Evolutionary conservation across 176 grass and related monocot species (phyloP), one percentile per base, ranked within the genome.

Genomic region (Cocos nucifera): DNA sequence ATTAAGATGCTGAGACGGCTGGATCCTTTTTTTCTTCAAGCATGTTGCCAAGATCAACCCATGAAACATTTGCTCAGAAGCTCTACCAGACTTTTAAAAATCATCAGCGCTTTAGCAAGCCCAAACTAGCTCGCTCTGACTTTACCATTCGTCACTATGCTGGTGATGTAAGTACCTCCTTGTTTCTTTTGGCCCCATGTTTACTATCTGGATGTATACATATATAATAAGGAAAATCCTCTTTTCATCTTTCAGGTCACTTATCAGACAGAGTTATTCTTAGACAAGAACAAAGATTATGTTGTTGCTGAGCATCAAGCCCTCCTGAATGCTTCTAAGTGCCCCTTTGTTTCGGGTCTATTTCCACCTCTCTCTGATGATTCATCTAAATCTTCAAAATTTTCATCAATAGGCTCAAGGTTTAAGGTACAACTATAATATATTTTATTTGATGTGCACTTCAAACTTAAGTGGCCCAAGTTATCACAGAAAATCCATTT

Each of bases 241-340:
- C 9, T 18, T 81, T 81, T 69, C 26, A 68, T 67, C 17, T 59
- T 85, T 56, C 53, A 97, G 92, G 92, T 97, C 28, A 90, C 78
- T n/a, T 97, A 97, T 78, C 87, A 97, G 71, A 97, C 92, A 20
- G 84, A 91, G 66, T 53, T 91, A 3, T 97, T 97, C 75, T 80
- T 97, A 63, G 92, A 90, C 65, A 97, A 97, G 78, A 97, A 97
- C 73, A 97, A 90, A 71, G 92, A 97, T 75, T 90, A 87, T 91
- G 87, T 89, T 77, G 87, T 97, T 17, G 86, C 78, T 50, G 92
- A 97, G 75, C 92, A 97, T 73, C 92, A 97, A 71, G 72, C 77
- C 22, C 73, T 97, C 54, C 80, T 97, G 73, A 74, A 71, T 79
- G 87, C 78, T 74, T 97, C 92, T n/a, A 80, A 56, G 61, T 97